Evolutionary conservation across 768 basidiomycete species (phyloP).

Genomic region (Lentinula lateritia): DNA sequence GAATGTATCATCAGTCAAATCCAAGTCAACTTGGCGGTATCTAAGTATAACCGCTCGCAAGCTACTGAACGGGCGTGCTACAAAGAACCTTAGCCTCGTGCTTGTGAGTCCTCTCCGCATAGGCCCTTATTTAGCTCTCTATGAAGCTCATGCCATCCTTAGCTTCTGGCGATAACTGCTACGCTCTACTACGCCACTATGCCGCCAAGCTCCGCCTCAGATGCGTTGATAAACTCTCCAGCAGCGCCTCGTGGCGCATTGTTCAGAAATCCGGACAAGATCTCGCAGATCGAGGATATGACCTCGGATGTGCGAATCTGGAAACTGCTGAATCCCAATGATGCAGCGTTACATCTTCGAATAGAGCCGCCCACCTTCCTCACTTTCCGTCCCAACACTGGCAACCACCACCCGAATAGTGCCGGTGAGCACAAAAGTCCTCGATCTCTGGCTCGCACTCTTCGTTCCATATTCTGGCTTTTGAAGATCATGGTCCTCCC

Average conservation of each 20-base stretch:
- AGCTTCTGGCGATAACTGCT: constrained; percentile 76
- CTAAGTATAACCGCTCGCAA: constrained; percentile 34
- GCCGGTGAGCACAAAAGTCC: constrained; percentile 14
- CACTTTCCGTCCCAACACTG: constrained; percentile 46
- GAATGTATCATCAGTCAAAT: constrained; percentile 24
- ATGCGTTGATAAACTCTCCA: constrained; percentile 13
- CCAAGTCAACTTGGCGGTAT: constrained; percentile 39
- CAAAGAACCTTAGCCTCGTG: constrained; percentile 76
- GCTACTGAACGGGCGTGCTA: constrained; percentile 59
- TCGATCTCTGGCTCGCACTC: constrained; percentile 28
- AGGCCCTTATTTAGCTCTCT: constrained; percentile 7
- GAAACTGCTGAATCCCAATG: constrained; percentile 69
- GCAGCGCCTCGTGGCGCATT: constrained; percentile 19
- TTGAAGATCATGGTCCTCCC: constrained; percentile 82
- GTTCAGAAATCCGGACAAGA: constrained; percentile 11
- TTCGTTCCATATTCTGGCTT: constrained; percentile 64
- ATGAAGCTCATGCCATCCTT: constrained; percentile 2
- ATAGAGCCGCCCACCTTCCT: constrained; percentile 78
- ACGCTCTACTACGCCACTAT: constrained; percentile 71
- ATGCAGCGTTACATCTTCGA: constrained; percentile 64
- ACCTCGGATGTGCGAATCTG: constrained; percentile 63
- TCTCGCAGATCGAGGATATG: constrained; percentile 9
- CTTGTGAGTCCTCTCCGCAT: constrained; percentile 41
- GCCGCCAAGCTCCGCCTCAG: constrained; percentile 26
- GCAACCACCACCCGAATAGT: constrained; percentile 11